Base-by-base conservation (phyloP, 1,284 basidiomycete species). In the Ganoderma sp. region DNA sequence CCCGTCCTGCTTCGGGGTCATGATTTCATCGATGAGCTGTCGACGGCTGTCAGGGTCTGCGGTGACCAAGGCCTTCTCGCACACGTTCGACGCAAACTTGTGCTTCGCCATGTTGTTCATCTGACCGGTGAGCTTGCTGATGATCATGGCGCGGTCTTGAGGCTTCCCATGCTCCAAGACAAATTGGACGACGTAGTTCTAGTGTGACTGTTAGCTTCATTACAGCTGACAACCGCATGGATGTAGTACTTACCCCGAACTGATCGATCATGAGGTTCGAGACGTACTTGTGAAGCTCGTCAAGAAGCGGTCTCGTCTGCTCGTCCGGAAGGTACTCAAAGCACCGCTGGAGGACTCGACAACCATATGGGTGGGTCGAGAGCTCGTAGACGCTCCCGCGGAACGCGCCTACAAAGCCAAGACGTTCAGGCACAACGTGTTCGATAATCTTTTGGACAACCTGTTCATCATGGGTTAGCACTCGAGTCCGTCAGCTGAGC, bases 111-210 rank as follows among this genome's bases (percentile, higher is more conserved):
- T 88, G 70, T 85, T 83, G 42, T 96, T 79, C 77, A 99, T 87
- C 74, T 93, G 89, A 2, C 95, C 93, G 28, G 88, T 89, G 68
- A 98, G 86, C 75, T 89, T 88, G 12, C 81, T 80, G 67, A 98
- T 85, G 60, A 98, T 88, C 67, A 86, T 81, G 8, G 84, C 83
- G 62, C 88, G 87, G 78, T 99, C 97, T 10, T 88, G 83, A 2
- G 84, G 81, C 69, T 85, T 84, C 1, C 96, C 96, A 65, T 92
- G 86, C 75, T 95, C 92, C 58, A 99, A 85, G 66, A 99, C 88
- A 80, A 96, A 98, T 80, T 99, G 98, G 63, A 98, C 88, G 48
- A 98, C 96, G 79, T 98, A 98, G 79, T 98, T 97, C 93, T 94
- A 73, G 9, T 42, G 0, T 14, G 6, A 17, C 12, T 5, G 45